These are phyloP conservation scores for Pseudogymnoascus pannorum DNA, from an alignment of 2,329 filamentous ascomycete genomes.

Conservation along the genomic window DNA sequence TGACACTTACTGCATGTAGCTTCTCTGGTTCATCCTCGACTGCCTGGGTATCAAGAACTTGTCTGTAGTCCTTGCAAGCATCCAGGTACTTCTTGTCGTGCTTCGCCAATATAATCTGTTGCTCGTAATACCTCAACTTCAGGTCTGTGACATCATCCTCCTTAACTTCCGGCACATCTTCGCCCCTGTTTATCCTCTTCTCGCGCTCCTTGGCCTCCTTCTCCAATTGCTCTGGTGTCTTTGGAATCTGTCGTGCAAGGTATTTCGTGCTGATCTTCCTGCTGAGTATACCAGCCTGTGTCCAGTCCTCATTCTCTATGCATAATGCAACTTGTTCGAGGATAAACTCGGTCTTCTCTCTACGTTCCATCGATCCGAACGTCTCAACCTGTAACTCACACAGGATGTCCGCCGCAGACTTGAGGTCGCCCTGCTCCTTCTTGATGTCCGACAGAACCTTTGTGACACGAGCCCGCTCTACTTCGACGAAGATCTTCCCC, in stretches of 20 bases:
- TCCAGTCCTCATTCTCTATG: conserved; percentile 94
- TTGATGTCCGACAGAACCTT: conserved; percentile 96
- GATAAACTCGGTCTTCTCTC: conserved; percentile 99
- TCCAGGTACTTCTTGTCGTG: conserved; percentile 97
- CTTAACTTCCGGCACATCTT: conserved; percentile 70
- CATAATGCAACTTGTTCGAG: conserved; percentile 89
- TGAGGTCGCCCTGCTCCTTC: conserved; percentile 87
- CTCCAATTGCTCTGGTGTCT: conserved; percentile 79
- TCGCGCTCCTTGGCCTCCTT: conserved; percentile 85
- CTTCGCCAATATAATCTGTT: conserved; percentile 92
- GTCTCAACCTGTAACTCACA: conserved; percentile 98
- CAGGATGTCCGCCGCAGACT: conserved; percentile 82
- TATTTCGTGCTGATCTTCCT: conserved; percentile 97
- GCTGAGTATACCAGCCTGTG: conserved; percentile 84
- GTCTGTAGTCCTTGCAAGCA: conserved; percentile 95
- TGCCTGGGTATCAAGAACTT: conserved; percentile 91
- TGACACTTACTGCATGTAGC: conserved; percentile 67
- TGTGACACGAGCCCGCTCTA: conserved; percentile 91
- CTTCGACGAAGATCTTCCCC: conserved; percentile 99
- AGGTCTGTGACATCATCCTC: conserved; percentile 91
- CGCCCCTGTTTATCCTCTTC: conserved; percentile 72
- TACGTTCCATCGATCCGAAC: conserved; percentile 93
- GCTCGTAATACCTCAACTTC: conserved; percentile 93
- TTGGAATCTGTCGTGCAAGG: conserved; percentile 83
- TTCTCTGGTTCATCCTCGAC: conserved; percentile 85